Evolutionary conservation across 148 eudicot species (phyloP), one percentile per base, ranked within the genome.

Genomic region (Cornus florida): DNA sequence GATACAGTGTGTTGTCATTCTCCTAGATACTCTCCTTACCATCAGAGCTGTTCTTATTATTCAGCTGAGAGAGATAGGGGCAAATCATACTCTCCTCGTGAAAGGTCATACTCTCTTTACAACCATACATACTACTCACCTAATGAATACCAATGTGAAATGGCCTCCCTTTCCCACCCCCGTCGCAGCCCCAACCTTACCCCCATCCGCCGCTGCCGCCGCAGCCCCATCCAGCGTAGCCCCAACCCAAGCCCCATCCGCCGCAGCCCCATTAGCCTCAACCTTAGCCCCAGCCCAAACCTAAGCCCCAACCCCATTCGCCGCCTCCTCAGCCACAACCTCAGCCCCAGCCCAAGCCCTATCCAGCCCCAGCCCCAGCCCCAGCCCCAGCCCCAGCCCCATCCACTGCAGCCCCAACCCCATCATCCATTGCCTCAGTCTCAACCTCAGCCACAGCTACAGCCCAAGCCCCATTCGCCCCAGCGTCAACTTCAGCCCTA

Each of bases 1-100:
- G 8, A 33, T 80, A 67, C 69, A 92, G 97, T 70, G 74, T 87
- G 94, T 12, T 86, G 85, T 43, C 87, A 83, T 11, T 90, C 95
- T 19, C 89, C 86, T 24, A 78, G 83, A 57, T 86, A 84, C 56
- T 88, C 92, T 5, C 86, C 89, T 3, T 24, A 80, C n/a, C 39
- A 60, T 3, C 82, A 87, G 31, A 56, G 60, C 5, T 14, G 5
- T 56, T 56, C 60, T 56, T 5, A 14, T 10, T 56, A 56, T 56
- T 56, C 60, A 56, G 0, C 3, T 56, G 60, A 56, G 60, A 56
- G 60, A 56, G 60, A 14, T 11, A 56, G 60, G 60, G 12, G 5
- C 14, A 83, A 88, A 75, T 79, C 95, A 22, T 81, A 82, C 74
- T 92, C 96, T 67, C 91, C 94, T 14, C 60, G 60, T 3, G 14